phyloP scores from a whole-genome alignment of 768 basidiomycete genomes.

The Hortiboletus campestris region DNA sequence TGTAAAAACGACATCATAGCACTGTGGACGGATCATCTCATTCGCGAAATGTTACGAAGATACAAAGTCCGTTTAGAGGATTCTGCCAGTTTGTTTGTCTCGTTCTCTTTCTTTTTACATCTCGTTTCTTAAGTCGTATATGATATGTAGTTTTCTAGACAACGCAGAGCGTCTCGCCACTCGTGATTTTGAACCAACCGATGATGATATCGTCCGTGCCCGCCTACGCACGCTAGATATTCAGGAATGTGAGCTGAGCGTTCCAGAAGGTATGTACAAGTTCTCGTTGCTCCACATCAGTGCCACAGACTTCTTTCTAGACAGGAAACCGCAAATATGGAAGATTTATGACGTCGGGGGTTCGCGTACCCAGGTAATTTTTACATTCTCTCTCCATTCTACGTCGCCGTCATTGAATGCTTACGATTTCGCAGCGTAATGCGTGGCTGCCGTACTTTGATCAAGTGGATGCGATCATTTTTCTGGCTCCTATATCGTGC shows the following conservation, averaged over 20 bases:
- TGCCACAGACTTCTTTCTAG: constrained; percentile 10
- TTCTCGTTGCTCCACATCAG: background rate
- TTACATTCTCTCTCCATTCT: background rate
- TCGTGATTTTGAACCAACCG: constrained; percentile 60
- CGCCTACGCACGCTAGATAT: constrained; percentile 69
- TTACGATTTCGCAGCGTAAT: constrained; percentile 47
- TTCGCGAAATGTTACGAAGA: constrained; percentile 48
- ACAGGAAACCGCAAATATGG: constrained; percentile 52
- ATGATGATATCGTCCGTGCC: constrained; percentile 72
- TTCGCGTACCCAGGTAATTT: constrained; percentile 60
- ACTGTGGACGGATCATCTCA: constrained; percentile 57
- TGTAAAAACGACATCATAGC: constrained; percentile 64
- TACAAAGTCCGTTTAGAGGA: constrained; percentile 55
- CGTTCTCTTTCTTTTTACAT: background rate
- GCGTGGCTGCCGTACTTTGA: constrained; percentile 84
- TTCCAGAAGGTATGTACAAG: constrained; percentile 29
- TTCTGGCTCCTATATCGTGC: constrained; percentile 76
- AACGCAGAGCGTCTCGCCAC: constrained; percentile 64
- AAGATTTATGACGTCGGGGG: constrained; percentile 77
- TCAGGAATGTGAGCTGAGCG: constrained; percentile 57
- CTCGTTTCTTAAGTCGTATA: background rate
- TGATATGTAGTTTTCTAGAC: constrained; percentile 55
- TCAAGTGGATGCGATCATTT: constrained; percentile 75
- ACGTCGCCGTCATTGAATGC: background rate
- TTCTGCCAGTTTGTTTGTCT: constrained; percentile 62